Base-by-base conservation (phyloP, 129 eudicot genomes). In the Saposhnikovia divaricata region DNA sequence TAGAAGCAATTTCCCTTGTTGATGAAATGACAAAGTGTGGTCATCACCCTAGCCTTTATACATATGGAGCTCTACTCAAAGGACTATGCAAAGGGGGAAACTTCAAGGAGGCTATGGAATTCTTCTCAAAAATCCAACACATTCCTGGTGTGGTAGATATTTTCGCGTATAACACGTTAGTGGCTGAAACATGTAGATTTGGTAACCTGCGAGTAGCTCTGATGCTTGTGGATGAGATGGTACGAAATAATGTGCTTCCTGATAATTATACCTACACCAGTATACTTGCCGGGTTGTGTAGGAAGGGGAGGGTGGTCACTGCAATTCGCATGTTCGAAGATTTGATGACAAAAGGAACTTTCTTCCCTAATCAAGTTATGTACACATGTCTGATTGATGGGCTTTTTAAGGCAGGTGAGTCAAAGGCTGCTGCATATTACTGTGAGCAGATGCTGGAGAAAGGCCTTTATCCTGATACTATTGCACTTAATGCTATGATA, bases 81-180 rank as follows among this genome's bases (percentile, higher is more conserved):
- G 97, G 91, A 83, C 81, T 95, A 72, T 89, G 90, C 86, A 82
- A 72, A 75, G 95, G 97, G 61, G 93, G 93, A 74, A 55, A 90
- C 71, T 80, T 84, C 10, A 73, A 78, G 78, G 86, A 80, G 80
- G 97, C 89, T 12, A 10, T 75, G 83, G 48, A 81, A 25, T 95
- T 95, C 71, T 82, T 90, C 80, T 50, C 75, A 75, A 72, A 81
- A 79, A 86, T 92, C 27, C 92, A 78, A 34, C 51, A 80, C 74
- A 85, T 88, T 78, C 94, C 90, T 55, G 78, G 80, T 82, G 91
- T 88, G 72, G 47, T 85, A 76, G 97, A 95, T 86, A 83, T 37
- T 71, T 81, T 83, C 77, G 51, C 83, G 57, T 95, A 90, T 83
- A 95, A 90, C 84, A 87, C 82, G 27, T 82, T 95, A 72, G 83